These are phyloP conservation scores for Calocybe indica DNA, from an alignment of 768 basidiomycete genomes.

Conservation along the genomic window DNA sequence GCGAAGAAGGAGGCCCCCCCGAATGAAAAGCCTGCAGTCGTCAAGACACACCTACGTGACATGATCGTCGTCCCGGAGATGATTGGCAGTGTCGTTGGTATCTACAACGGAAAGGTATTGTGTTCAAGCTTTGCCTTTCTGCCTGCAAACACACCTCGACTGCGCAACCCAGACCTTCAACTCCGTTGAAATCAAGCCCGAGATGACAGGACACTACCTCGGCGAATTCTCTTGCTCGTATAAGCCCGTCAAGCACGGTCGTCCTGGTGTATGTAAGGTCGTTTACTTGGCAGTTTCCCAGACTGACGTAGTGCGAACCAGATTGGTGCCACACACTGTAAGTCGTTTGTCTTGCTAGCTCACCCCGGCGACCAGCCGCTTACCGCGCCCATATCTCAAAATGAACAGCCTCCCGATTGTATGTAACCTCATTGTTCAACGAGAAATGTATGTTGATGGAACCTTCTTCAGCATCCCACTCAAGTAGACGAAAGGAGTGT, in stretches of 20 bases:
- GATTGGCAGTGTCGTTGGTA: slow-evolving; percentile 97
- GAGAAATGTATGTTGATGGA: neutral
- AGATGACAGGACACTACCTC: slow-evolving; percentile 99
- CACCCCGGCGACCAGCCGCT: slow-evolving; percentile 5
- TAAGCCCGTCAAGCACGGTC: slow-evolving; percentile 99
- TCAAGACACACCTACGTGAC: slow-evolving; percentile 98
- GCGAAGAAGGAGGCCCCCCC: slow-evolving; percentile 99
- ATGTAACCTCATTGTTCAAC: slow-evolving; percentile 20
- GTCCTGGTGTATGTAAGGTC: slow-evolving; percentile 80
- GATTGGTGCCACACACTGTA: slow-evolving; percentile 91
- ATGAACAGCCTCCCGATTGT: slow-evolving; percentile 68
- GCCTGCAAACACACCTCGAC: neutral
- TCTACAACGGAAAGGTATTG: slow-evolving; percentile 93
- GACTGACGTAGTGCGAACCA: slow-evolving; percentile 20
- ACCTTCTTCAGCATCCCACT: slow-evolving; percentile 70
- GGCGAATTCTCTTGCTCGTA: slow-evolving; percentile 97
- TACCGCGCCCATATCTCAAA: neutral
- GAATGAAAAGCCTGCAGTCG: slow-evolving; percentile 97
- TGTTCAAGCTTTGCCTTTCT: neutral
- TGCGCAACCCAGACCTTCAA: slow-evolving; percentile 64
- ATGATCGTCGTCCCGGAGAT: slow-evolving; percentile 99
- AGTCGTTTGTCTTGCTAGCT: slow-evolving; percentile 23
- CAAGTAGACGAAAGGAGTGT: slow-evolving; percentile 57
- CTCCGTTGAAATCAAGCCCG: slow-evolving; percentile 98
- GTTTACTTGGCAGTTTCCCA: neutral